Conservation (phyloP, 192 early-diverging fungal genomes). For the Chytriomyces sp. region DNA sequence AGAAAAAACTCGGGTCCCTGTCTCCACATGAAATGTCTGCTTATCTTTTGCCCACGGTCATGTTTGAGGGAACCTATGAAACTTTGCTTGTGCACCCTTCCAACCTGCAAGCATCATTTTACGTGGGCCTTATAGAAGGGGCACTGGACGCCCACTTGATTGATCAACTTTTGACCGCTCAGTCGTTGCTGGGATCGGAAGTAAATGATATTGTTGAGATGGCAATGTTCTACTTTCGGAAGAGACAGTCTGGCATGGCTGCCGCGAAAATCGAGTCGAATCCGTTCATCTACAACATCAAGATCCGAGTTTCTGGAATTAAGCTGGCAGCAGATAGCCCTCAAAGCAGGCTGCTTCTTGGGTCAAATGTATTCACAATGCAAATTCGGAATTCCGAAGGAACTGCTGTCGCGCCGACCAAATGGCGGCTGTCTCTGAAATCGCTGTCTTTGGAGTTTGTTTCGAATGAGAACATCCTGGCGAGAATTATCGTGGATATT, state of each 20-base stretch:
- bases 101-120: slow-evolving; percentile 16
- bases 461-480: slow-evolving; percentile 44
- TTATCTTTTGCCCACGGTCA: slow-evolving; percentile 15
- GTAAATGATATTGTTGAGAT: slow-evolving; percentile 76
- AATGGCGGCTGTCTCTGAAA: slow-evolving; percentile 13
- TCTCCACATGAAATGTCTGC: background rate
- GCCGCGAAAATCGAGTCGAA: background rate
- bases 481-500: slow-evolving; percentile 70
- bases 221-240: slow-evolving; percentile 54
- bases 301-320: slow-evolving; percentile 66
- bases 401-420: background rate
- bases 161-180: slow-evolving; percentile 79
- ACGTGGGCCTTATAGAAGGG: slow-evolving; percentile 35
- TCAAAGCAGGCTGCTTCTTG: slow-evolving; percentile 37
- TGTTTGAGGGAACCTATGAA: slow-evolving; percentile 9
- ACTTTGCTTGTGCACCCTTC: background rate
- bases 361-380: slow-evolving; percentile 40
- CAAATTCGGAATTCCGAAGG: background rate
- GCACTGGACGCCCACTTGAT: slow-evolving; percentile 67
- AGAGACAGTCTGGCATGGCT: background rate
- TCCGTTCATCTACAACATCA: slow-evolving; percentile 58
- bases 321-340: slow-evolving; percentile 68
- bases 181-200: slow-evolving; percentile 75
- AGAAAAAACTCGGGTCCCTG: background rate
- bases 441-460: slow-evolving; percentile 13